These are phyloP conservation scores for Bremia lactucae DNA, from an alignment of 352 stramenopile genomes.

Conservation along the genomic window DNA sequence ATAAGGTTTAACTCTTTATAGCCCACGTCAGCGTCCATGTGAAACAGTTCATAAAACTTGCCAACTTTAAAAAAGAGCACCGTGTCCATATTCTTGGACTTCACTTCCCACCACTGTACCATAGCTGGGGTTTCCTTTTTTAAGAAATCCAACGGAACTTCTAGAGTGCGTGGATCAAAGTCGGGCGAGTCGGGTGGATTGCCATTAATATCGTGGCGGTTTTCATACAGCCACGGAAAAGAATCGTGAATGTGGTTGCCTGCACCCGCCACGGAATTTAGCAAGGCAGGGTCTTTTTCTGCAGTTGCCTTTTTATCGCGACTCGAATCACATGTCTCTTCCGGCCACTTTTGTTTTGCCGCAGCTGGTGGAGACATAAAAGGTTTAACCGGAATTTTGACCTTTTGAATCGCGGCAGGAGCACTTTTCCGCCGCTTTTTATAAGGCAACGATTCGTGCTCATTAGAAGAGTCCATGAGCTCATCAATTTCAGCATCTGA, in stretches of 20 bases:
- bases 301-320: conserved; percentile 23
- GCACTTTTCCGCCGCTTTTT: conserved; percentile 40
- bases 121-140: conserved; percentile 91
- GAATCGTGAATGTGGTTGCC: conserved; percentile 87
- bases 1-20: conserved; percentile 92
- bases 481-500: conserved; percentile 36
- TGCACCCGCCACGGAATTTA: conserved; percentile 36
- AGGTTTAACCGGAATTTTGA: conserved; percentile 15
- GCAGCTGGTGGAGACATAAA: conserved; percentile 32
- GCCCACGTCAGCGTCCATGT: conserved; percentile 98
- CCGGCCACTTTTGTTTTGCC: conserved; percentile 17
- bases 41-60: conserved; percentile 94
- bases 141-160: conserved; percentile 81
- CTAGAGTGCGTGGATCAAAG: conserved; percentile 90
- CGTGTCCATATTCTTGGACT: conserved; percentile 95
- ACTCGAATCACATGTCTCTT: conserved; percentile 6
- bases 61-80: conserved; percentile 99
- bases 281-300: conserved; percentile 9
- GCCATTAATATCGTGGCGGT: conserved; percentile 83
- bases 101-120: conserved; percentile 98
- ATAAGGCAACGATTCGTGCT: conserved; percentile 23
- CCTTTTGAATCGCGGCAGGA: conserved; percentile 15
- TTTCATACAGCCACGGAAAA: conserved; percentile 81
- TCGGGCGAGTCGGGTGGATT: conserved; percentile 70
- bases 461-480: conserved; percentile 31